A percentile compares a stretch with the other conserved stretches of the same genome.
Evolutionary conservation across 345 rosid species (phyloP).

Genomic region (Hibiscus tridactylites): DNA sequence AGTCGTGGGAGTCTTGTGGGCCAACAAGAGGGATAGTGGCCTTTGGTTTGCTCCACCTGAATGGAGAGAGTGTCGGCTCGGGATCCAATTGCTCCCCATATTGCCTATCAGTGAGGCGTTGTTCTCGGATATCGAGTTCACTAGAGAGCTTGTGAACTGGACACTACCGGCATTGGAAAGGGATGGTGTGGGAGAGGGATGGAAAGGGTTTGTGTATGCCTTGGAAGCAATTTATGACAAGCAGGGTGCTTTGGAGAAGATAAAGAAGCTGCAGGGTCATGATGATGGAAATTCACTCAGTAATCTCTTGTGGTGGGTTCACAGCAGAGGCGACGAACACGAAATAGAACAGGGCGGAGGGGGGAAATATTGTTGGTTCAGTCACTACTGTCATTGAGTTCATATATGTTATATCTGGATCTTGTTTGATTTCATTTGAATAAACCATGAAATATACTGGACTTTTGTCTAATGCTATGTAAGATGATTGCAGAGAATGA

Average conservation of each 20-base stretch:
- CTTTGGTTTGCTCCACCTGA: conserved; percentile 89
- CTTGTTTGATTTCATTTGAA: no score
- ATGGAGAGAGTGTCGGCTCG: conserved; percentile 77
- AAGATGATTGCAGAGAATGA: no score
- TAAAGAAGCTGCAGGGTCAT: conserved; percentile 38
- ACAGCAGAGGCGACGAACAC: conserved; percentile 44
- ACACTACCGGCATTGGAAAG: conserved; percentile 59
- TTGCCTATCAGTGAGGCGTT: conserved; percentile 62
- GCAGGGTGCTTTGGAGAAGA: conserved; percentile 56
- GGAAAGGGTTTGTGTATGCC: conserved; percentile 87
- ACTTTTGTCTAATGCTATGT: no score
- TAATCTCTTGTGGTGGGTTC: conserved; percentile 90
- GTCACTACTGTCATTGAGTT: conserved; percentile 33
- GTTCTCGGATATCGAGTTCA: conserved; percentile 56
- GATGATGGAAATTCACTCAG: conserved; percentile 82
- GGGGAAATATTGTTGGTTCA: conserved; percentile 65
- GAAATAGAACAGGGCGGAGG: conserved; percentile 31
- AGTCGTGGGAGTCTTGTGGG: conserved; percentile 81
- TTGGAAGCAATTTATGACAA: conserved; percentile 66
- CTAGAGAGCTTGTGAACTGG: conserved; percentile 73
- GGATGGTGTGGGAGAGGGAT: conserved; percentile 81
- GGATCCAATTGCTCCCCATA: conserved; percentile 77
- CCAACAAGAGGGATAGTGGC: conserved; percentile 83
- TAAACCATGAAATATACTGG: no score
- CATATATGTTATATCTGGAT: no score